These are phyloP conservation scores for Apiotrichum mycotoxinovorans DNA, from an alignment of 1,284 basidiomycete genomes.

Conservation along the genomic window DNA sequence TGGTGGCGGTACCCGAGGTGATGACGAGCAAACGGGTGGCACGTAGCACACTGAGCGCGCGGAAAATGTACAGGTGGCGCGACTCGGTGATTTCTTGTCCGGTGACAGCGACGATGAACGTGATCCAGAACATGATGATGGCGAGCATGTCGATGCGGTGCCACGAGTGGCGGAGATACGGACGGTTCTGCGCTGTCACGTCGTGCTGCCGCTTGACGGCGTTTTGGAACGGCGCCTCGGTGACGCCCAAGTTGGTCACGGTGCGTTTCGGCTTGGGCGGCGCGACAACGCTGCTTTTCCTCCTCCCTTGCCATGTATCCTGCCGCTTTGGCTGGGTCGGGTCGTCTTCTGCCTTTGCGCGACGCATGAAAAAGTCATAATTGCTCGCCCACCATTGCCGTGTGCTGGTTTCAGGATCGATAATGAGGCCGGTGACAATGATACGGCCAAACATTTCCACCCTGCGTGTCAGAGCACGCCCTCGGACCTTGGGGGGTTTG, in stretches of 20 bases:
- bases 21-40: constrained; percentile 79
- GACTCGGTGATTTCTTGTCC: constrained; percentile 62
- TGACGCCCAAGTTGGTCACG: constrained; percentile 8
- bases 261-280: not conserved
- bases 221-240: constrained; percentile 53
- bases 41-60: constrained; percentile 83
- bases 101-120: constrained; percentile 64
- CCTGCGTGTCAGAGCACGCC: constrained; percentile 49
- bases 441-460: constrained; percentile 85
- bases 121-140: constrained; percentile 58
- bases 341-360: constrained; percentile 4
- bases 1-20: constrained; percentile 90
- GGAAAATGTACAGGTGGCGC: constrained; percentile 79
- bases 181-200: constrained; percentile 50
- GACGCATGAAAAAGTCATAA: constrained; percentile 4
- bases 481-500: not conserved
- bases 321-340: not conserved
- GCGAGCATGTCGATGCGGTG: constrained; percentile 86
- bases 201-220: constrained; percentile 51
- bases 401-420: constrained; percentile 71
- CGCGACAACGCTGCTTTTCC: not conserved
- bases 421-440: constrained; percentile 81
- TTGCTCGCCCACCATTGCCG: constrained; percentile 43
- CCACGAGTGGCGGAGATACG: constrained; percentile 92
- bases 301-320: constrained; percentile 3